phyloP scores from a whole-genome alignment of 2,329 filamentous ascomycete species.

The Cladosporium phlei region DNA sequence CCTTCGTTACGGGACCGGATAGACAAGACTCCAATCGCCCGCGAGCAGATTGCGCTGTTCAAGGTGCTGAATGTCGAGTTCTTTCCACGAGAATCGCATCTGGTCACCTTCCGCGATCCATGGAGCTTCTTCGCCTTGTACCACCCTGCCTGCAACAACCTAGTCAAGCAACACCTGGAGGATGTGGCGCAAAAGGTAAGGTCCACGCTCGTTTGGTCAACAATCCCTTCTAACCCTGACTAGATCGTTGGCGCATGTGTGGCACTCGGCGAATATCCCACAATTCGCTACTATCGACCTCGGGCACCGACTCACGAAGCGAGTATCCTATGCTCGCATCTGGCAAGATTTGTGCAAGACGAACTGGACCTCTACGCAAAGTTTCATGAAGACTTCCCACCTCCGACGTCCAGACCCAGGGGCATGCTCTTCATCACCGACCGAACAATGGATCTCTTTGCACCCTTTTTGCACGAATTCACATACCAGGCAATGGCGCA shows the following conservation, averaged over 20 bases:
- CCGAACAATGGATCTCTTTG: slow-evolving; percentile 84
- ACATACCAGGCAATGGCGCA: slow-evolving; percentile 99
- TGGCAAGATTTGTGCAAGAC: slow-evolving; percentile 86
- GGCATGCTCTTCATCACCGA: slow-evolving; percentile 84
- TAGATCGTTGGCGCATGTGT: slow-evolving; percentile 85
- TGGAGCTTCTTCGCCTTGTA: slow-evolving; percentile 93
- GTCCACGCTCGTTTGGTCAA: background rate
- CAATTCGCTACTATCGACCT: slow-evolving; percentile 85
- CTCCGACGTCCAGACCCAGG: slow-evolving; percentile 69
- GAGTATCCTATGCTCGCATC: slow-evolving; percentile 75
- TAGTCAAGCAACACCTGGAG: slow-evolving; percentile 80
- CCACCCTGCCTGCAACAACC: slow-evolving; percentile 80
- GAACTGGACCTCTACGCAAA: slow-evolving; percentile 86
- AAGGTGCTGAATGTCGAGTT: slow-evolving; percentile 83
- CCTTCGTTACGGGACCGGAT: slow-evolving; percentile 67
- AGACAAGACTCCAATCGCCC: slow-evolving; percentile 63
- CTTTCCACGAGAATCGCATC: slow-evolving; percentile 82
- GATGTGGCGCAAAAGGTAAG: slow-evolving; percentile 78
- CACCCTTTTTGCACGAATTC: slow-evolving; percentile 89
- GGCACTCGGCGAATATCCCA: slow-evolving; percentile 86
- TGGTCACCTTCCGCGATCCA: slow-evolving; percentile 88
- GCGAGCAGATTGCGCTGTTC: slow-evolving; percentile 73
- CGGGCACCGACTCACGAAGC: slow-evolving; percentile 70
- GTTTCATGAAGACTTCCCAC: slow-evolving; percentile 78
- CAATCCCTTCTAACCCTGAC: slow-evolving; percentile 6